Evolutionary conservation across 768 basidiomycete species (phyloP).

Genomic region (Fibroporia radiculosa): DNA sequence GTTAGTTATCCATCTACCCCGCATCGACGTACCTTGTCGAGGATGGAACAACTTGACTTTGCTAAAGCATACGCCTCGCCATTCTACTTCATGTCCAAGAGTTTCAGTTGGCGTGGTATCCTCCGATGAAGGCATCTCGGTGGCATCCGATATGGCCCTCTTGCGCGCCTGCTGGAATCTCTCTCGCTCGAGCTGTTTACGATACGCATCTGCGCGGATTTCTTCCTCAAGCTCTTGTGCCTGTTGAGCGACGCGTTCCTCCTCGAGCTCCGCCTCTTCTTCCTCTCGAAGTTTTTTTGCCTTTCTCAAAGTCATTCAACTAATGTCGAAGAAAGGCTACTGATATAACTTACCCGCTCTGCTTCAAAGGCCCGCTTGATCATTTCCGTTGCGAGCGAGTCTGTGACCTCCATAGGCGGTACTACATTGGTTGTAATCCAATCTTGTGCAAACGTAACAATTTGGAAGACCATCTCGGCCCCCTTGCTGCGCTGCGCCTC

Average conservation of each 20-base stretch:
- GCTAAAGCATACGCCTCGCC: constrained; percentile 52
- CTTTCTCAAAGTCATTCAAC: constrained; percentile 23
- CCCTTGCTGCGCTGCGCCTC: constrained; percentile 63
- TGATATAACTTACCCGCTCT: constrained; percentile 45
- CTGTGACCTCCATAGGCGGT: constrained; percentile 50
- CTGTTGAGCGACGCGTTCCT: constrained; percentile 42
- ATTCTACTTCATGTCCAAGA: constrained; percentile 49
- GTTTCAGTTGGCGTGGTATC: constrained; percentile 38
- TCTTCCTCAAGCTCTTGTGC: constrained; percentile 58
- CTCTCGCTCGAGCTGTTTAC: constrained; percentile 47
- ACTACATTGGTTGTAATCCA: constrained; percentile 56
- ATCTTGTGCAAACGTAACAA: constrained; percentile 61
- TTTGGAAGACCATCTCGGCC: constrained; percentile 74
- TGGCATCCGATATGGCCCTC: constrained; percentile 64
- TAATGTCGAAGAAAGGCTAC: no score
- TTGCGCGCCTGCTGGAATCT: constrained; percentile 44
- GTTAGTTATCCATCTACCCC: no score
- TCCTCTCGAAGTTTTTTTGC: constrained; percentile 47
- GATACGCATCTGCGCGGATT: constrained; percentile 56
- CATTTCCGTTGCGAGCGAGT: constrained; percentile 78
- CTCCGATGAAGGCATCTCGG: constrained; percentile 45
- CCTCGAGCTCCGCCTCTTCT: constrained; percentile 44
- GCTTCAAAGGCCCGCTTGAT: constrained; percentile 62
- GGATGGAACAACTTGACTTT: constrained; percentile 70
- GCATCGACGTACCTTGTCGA: constrained; percentile 38